Base-by-base conservation (phyloP, 2,329 filamentous ascomycete species). In the Hypoxylon sp. region DNA sequence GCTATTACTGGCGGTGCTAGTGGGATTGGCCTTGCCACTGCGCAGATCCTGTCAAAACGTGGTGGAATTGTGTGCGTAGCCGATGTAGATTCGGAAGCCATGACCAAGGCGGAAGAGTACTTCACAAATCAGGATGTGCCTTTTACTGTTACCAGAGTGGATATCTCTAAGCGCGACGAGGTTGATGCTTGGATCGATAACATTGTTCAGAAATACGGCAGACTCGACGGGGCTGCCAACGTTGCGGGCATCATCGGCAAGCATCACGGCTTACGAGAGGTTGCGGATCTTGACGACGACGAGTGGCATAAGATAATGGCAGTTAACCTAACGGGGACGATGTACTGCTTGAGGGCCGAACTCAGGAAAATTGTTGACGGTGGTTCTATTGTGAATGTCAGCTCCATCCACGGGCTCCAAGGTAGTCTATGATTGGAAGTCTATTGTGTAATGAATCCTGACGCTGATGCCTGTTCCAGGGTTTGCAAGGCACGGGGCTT, bases 341-440 rank as follows among this genome's bases (percentile, higher is more conserved):
- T 84, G 82, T 82, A 84, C 71, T 84, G 82, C 64, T 67, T 85
- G 66, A 78, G 83, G 38, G 81, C 81, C 30, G 75, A 82, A 74
- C 76, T 84, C 42, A 73, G 73, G 36, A 79, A 80, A 40, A 80
- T 87, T 49, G 77, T 78, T 20, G 74, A 80, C 4, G 81, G 83
- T 1, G 85, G 85, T 6, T 86, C 85, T 63, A 87, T 89, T 71
- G 87, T 89, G 56, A 89, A 87, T 71, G 79, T 85, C 26, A 79
- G 83, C 24, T 86, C 83, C 45, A 83, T 84, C 32, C 82, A 84
- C 36, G 85, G 85, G 4, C 72, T 82, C 2, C 78, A 80, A 63
- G 82, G 81, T 73, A 75, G 73, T 18, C 40, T 42, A 68, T 66
- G 51, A 74, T 77, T 28, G 74, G 79, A 20, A 75, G 76, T 69